phyloP scores from a whole-genome alignment of 1,139 yeast genomes.

The Candida sp. region DNA sequence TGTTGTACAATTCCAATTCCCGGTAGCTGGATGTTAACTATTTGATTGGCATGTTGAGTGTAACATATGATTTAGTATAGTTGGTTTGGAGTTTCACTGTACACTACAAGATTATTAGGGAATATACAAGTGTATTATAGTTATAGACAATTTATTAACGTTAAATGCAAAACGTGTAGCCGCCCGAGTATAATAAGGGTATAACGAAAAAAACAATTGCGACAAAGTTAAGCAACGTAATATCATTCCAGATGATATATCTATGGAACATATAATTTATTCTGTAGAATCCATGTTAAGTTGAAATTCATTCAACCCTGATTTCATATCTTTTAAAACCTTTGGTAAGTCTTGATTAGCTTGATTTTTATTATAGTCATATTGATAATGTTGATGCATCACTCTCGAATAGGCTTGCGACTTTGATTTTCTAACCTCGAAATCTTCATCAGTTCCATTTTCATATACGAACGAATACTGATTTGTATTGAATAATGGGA shows the following conservation, averaged over 20 bases:
- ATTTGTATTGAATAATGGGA: constrained; percentile 1
- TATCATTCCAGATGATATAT: not conserved
- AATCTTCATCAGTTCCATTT: constrained; percentile 5
- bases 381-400: constrained; percentile 4
- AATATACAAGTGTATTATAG: too few species aligned
- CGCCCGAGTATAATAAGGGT: too few species aligned
- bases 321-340: constrained; percentile 28
- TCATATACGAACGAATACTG: constrained; percentile 1
- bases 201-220: not conserved
- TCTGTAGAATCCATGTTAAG: constrained; percentile 14
- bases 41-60: too few species aligned
- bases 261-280: not conserved
- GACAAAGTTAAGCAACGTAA: not conserved
- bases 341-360: constrained; percentile 10
- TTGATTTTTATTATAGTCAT: constrained; percentile 3
- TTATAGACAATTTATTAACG: too few species aligned
- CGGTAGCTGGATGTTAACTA: too few species aligned
- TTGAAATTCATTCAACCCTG: constrained; percentile 38
- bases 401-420: constrained; percentile 2
- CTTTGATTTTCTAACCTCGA: constrained; percentile 6
- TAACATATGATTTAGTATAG: too few species aligned
- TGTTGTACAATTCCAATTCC: too few species aligned
- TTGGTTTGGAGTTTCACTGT: too few species aligned
- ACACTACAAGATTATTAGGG: too few species aligned
- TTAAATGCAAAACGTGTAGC: too few species aligned